These are phyloP conservation scores for Cicer judaicum DNA, from an alignment of 306 rosid species.

Conservation along the genomic window DNA sequence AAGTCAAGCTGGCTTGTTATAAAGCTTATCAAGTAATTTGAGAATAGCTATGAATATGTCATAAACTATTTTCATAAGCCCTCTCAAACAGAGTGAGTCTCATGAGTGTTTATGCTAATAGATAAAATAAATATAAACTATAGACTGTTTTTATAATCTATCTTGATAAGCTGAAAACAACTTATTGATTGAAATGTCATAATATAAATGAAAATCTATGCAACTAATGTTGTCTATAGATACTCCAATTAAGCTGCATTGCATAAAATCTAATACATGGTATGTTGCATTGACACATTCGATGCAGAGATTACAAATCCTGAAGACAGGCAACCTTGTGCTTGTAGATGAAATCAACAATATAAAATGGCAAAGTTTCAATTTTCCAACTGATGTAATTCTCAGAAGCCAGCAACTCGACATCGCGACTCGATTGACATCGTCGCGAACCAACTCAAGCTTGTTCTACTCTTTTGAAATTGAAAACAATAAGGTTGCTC, in stretches of 20 bases:
- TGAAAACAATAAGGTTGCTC: slow-evolving; percentile 60
- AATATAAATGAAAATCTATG: background rate
- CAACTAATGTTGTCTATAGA: background rate
- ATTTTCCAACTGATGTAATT: slow-evolving; percentile 86
- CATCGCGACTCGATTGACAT: slow-evolving; percentile 75
- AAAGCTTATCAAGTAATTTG: no score
- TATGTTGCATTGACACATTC: slow-evolving; percentile 37
- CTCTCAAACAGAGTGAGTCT: no score
- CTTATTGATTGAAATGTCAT: no score
- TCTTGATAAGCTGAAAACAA: no score
- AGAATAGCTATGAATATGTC: no score
- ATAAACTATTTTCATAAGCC: no score
- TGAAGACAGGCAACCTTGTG: slow-evolving; percentile 71
- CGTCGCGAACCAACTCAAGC: slow-evolving; percentile 60
- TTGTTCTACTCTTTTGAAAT: slow-evolving; percentile 75
- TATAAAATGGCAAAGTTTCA: slow-evolving; percentile 93
- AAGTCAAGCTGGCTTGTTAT: no score
- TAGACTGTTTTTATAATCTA: no score
- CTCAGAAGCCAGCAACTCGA: slow-evolving; percentile 84
- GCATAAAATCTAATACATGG: slow-evolving; percentile 33
- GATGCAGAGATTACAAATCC: slow-evolving; percentile 69
- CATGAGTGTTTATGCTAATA: no score
- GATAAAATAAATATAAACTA: no score
- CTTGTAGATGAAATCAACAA: slow-evolving; percentile 60
- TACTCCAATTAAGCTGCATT: slow-evolving; percentile 22